Percentiles rank a stretch among this genome's conserved stretches.
Evolutionary conservation across 805 yeast species (phyloP).

Genomic region (Scheffersomyces spartinae): DNA sequence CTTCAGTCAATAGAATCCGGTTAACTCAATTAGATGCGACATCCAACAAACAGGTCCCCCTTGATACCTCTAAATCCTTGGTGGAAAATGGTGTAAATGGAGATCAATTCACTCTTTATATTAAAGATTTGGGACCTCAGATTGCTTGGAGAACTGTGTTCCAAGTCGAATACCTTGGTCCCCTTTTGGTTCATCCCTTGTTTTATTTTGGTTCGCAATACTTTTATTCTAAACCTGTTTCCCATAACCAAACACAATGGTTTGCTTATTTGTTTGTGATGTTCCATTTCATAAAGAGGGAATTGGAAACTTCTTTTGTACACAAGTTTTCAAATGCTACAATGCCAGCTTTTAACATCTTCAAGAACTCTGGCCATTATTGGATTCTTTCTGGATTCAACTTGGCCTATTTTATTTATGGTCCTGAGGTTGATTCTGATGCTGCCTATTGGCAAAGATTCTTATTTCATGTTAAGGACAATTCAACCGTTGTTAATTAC

Average conservation of each 20-base stretch:
- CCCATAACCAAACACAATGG: constrained; percentile 41
- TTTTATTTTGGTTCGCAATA: constrained; percentile 37
- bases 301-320: constrained; percentile 72
- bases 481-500: constrained; percentile 16
- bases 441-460: constrained; percentile 7
- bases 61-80: constrained; percentile 34
- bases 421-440: constrained; percentile 11
- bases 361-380: constrained; percentile 85
- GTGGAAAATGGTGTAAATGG: constrained; percentile 33
- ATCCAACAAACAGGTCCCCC: constrained; percentile 26
- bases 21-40: constrained; percentile 11
- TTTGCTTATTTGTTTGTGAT: constrained; percentile 44
- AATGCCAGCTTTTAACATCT: constrained; percentile 81
- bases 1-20: constrained; percentile 15
- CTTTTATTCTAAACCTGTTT: constrained; percentile 21
- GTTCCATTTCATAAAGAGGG: constrained; percentile 80
- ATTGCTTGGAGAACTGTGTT: constrained; percentile 89
- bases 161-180: constrained; percentile 81
- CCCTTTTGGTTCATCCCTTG: constrained; percentile 67
- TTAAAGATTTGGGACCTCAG: constrained; percentile 90
- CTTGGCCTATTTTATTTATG: constrained; percentile 39
- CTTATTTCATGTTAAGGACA: constrained; percentile 35
- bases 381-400: constrained; percentile 78
- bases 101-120: constrained; percentile 35
- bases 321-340: constrained; percentile 83